Conservation (phyloP, 768 basidiomycete genomes). For the Suillus paluster region DNA sequence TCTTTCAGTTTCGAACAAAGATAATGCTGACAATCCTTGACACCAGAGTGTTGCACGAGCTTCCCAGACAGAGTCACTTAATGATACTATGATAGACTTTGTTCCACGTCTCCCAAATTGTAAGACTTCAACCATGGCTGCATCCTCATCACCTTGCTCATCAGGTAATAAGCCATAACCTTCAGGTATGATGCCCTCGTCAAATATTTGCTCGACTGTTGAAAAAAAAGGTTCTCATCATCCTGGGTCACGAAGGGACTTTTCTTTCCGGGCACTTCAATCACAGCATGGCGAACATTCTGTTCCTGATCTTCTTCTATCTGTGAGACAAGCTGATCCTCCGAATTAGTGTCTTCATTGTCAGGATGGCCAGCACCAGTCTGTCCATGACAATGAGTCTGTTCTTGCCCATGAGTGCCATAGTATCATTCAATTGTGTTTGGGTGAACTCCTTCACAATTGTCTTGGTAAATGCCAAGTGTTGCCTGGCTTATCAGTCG, state of each 20-base stretch:
- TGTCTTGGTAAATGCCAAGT: conserved; percentile 14
- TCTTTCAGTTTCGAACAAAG: background rate
- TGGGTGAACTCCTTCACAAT: conserved; percentile 20
- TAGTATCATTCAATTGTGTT: conserved; percentile 20
- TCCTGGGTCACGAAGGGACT: conserved; percentile 15
- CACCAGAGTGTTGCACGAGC: conserved; percentile 20
- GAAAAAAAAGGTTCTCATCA: background rate
- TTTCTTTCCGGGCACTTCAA: conserved; percentile 6
- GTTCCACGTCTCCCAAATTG: conserved; percentile 4
- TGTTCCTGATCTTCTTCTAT: conserved; percentile 2
- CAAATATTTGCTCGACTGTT: conserved; percentile 5
- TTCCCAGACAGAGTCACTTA: conserved; percentile 20
- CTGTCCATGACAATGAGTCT: conserved; percentile 4
- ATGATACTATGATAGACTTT: conserved; percentile 14
- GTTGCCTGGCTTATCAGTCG: conserved; percentile 13
- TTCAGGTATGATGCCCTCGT: conserved; percentile 3
- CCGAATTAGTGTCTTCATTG: conserved; percentile 7
- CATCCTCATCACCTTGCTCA: conserved; percentile 15
- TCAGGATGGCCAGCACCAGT: conserved; percentile 18
- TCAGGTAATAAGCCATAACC: conserved; percentile 18
- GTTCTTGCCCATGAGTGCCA: conserved; percentile 15
- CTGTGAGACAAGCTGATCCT: conserved; percentile 12
- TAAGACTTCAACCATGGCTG: conserved; percentile 16
- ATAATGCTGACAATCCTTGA: conserved; percentile 14
- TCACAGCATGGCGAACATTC: conserved; percentile 8